Conservation (phyloP, 78 protist species). For the Dictyostelium citrinum region DNA sequence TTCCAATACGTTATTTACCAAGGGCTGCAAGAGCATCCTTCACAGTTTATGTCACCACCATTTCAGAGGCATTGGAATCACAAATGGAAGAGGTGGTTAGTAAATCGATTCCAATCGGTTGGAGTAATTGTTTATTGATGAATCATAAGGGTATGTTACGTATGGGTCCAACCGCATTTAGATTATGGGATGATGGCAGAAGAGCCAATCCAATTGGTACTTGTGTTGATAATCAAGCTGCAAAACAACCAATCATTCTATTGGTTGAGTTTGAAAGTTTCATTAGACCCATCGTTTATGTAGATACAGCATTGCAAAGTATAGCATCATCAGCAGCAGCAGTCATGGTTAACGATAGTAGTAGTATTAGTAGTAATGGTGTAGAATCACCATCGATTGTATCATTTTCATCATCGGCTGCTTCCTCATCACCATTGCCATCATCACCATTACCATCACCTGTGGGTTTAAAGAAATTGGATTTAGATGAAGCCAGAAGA, state of each 20-base stretch:
- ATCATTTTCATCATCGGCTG: neutral
- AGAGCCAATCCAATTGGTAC: conserved; percentile 84
- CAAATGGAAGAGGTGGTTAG: neutral
- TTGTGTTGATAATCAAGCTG: conserved; percentile 53
- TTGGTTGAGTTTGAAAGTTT: conserved; percentile 69
- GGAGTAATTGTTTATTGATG: conserved; percentile 63
- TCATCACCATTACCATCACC: neutral
- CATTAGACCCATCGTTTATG: conserved; percentile 61
- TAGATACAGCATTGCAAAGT: neutral
- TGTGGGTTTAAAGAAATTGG: neutral
- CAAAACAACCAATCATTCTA: conserved; percentile 43
- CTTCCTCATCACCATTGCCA: neutral
- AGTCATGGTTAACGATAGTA: neutral
- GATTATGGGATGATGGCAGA: conserved; percentile 69
- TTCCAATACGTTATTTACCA: conserved; percentile 39
- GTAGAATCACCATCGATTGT: neutral
- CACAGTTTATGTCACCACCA: conserved; percentile 18
- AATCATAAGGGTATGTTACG: conserved; percentile 73
- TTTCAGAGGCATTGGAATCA: neutral
- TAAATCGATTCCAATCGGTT: conserved; percentile 75
- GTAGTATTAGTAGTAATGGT: neutral
- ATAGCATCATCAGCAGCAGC: neutral
- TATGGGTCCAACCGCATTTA: conserved; percentile 61
- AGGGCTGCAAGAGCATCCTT: conserved; percentile 68
- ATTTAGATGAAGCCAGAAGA: conserved; percentile 15